phyloP scores from a whole-genome alignment of 2,329 filamentous ascomycete species.

The Kalaharituber pfeilii region DNA sequence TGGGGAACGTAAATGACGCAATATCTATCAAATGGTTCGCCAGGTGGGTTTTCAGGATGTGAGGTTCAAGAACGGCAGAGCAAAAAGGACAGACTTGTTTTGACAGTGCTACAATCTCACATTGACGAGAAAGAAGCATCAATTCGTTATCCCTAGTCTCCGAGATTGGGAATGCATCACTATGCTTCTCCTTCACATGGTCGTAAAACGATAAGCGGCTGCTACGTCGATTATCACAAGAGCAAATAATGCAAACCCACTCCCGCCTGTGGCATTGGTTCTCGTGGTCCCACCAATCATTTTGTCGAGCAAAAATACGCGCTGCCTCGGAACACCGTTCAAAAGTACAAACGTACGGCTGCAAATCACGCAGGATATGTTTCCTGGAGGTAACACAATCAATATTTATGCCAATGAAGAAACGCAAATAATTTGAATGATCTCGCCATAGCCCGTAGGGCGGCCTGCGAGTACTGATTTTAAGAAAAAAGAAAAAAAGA shows the following conservation, averaged over 20 bases:
- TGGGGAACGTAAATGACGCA: not conserved
- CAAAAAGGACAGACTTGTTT: not conserved
- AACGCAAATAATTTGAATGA: not conserved
- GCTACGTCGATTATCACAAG: not conserved
- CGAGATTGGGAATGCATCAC: no score
- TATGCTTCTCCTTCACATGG: not conserved
- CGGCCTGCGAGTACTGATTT: no score
- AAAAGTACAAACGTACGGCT: conserved; percentile 23
- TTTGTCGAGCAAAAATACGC: conserved; percentile 15
- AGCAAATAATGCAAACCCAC: conserved; percentile 15
- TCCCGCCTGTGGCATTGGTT: conserved; percentile 15
- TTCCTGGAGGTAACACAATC: conserved; percentile 9
- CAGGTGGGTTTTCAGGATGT: not conserved
- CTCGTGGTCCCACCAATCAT: conserved; percentile 22
- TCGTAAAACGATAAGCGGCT: not conserved
- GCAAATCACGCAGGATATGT: conserved; percentile 23
- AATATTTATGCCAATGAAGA: not conserved
- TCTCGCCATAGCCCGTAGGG: conserved; percentile 25
- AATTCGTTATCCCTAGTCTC: no score
- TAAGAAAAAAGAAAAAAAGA: not conserved
- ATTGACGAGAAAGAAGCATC: not conserved
- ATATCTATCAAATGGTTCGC: not conserved
- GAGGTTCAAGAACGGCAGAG: not conserved
- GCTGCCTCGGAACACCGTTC: conserved; percentile 14
- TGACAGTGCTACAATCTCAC: not conserved